Percentiles rank a stretch among this genome's conserved stretches.
These are phyloP conservation scores for Eucalyptus cloeziana DNA, from an alignment of 345 rosid species.

Conservation along the genomic window DNA sequence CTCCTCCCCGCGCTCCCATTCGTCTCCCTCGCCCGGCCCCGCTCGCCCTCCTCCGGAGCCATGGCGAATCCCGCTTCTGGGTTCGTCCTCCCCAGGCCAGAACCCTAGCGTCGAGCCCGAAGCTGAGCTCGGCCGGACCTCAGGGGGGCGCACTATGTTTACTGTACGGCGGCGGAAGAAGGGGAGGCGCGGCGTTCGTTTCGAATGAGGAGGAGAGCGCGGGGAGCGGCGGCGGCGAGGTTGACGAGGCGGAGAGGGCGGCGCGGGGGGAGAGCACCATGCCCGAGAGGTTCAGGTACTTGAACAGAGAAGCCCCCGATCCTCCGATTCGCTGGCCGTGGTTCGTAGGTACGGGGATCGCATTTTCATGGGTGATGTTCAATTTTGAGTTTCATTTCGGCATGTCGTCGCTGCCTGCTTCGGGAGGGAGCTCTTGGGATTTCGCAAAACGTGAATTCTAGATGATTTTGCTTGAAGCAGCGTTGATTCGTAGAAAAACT, in stretches of 20 bases:
- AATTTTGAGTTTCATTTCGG: not conserved
- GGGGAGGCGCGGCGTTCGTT: conserved; percentile 1
- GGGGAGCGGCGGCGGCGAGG: not conserved
- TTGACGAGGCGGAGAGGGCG: conserved; percentile 39
- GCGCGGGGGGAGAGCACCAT: conserved; percentile 68
- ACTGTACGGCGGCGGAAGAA: not conserved
- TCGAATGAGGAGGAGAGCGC: conserved; percentile 12
- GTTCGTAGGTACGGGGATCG: conserved; percentile 56
- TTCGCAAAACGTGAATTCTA: not conserved
- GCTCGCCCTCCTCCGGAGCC: not conserved
- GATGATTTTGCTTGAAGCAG: not conserved
- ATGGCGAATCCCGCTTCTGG: not conserved
- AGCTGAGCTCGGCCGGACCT: not conserved
- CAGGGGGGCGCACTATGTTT: not conserved
- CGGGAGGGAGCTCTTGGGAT: not conserved
- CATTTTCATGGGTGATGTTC: not conserved
- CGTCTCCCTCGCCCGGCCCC: not conserved
- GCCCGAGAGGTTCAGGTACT: conserved; percentile 81
- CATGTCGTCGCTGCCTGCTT: not conserved
- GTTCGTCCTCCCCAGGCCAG: not conserved
- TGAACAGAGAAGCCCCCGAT: conserved; percentile 75
- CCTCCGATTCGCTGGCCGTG: conserved; percentile 70
- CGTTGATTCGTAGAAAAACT: not conserved
- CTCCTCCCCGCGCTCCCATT: not conserved
- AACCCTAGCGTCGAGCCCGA: not conserved